Evolutionary conservation across 345 rosid genomes (phyloP).

Genomic region (Ailanthus altissimus): DNA sequence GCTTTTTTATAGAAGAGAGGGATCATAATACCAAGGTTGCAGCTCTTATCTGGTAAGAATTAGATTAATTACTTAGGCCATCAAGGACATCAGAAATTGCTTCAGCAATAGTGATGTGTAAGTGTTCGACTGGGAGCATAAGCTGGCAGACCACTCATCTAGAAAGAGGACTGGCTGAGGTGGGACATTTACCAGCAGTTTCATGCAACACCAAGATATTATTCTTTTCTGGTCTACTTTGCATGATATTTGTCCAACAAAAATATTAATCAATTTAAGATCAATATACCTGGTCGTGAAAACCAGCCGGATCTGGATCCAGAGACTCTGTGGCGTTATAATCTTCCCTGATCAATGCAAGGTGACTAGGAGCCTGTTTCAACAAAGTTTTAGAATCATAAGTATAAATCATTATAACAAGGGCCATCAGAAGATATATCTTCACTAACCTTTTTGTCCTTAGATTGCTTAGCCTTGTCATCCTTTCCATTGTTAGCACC

Average conservation of each 20-base stretch:
- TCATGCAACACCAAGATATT: not conserved
- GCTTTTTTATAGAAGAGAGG: not conserved
- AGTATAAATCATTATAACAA: not conserved
- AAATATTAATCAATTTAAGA: constrained; percentile 12
- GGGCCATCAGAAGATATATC: not conserved
- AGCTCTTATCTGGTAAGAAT: not conserved
- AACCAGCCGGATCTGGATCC: constrained; percentile 82
- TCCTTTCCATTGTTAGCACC: constrained; percentile 58
- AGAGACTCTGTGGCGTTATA: constrained; percentile 44
- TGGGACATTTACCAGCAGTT: not conserved
- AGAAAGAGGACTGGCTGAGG: not conserved
- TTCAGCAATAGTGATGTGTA: no score
- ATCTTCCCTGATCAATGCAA: constrained; percentile 55
- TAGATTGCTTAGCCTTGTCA: constrained; percentile 60
- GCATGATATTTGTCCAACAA: not conserved
- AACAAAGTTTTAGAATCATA: constrained; percentile 24
- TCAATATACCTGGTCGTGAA: constrained; percentile 67
- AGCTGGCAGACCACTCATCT: not conserved
- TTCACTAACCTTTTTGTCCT: constrained; percentile 69
- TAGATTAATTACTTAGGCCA: not conserved
- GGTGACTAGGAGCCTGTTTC: constrained; percentile 49
- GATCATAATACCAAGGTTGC: not conserved
- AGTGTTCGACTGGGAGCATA: not conserved
- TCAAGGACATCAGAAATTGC: not conserved
- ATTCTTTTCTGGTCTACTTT: not conserved